A percentile compares a stretch with the other conserved stretches of the same genome.
phyloP scores from a whole-genome alignment of 1,284 basidiomycete species.

The Sporisorium sorghi region DNA sequence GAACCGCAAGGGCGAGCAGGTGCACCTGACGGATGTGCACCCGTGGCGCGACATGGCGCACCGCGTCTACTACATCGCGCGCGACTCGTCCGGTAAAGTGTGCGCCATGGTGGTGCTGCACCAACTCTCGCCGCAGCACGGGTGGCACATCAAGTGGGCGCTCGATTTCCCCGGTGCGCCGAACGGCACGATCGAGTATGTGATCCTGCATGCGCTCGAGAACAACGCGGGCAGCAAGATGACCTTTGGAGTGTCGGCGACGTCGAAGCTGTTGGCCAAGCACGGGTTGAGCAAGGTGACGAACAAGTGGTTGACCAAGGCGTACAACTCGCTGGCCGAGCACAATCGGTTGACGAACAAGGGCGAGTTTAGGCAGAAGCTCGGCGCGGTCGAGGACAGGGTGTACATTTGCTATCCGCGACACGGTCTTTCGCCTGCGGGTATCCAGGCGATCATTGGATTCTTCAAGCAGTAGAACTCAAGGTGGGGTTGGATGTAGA shows the following conservation, averaged over 20 bases:
- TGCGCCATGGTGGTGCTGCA: conserved; percentile 74
- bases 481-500: background rate
- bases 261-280: conserved; percentile 50
- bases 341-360: conserved; percentile 58
- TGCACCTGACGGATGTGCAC: conserved; percentile 74
- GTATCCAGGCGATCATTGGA: conserved; percentile 59
- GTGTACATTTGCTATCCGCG: conserved; percentile 62
- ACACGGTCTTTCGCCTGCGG: conserved; percentile 57
- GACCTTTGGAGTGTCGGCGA: conserved; percentile 70
- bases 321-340: conserved; percentile 55
- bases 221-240: conserved; percentile 71
- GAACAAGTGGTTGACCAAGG: conserved; percentile 53
- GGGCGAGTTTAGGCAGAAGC: conserved; percentile 65
- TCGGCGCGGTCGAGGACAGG: conserved; percentile 58
- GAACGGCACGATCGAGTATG: conserved; percentile 73
- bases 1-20: conserved; percentile 73
- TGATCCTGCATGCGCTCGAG: conserved; percentile 73
- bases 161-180: conserved; percentile 74
- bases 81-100: conserved; percentile 71
- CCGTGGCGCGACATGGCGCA: conserved; percentile 74
- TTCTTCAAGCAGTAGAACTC: conserved; percentile 61
- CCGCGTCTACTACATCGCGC: conserved; percentile 74
- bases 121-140: conserved; percentile 73
- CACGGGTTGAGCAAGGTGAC: conserved; percentile 59
- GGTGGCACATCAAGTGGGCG: conserved; percentile 76